Evolutionary conservation across 352 stramenopile genomes (phyloP).

Genomic region (Globisporangium spinosum): DNA sequence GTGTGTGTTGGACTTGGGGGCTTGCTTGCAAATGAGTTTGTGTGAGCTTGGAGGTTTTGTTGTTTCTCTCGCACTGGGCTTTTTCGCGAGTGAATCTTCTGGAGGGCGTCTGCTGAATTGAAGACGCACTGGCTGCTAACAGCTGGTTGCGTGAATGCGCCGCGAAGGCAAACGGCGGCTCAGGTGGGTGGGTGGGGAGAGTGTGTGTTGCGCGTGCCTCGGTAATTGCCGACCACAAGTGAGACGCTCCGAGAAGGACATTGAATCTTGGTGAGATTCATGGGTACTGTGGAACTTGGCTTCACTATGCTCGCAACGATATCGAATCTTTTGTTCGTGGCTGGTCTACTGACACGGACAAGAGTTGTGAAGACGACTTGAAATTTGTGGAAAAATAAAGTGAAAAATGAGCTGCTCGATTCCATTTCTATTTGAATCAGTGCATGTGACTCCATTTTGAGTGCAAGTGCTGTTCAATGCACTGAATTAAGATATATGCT

Average conservation of each 20-base stretch:
- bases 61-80: neutral
- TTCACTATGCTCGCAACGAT: neutral
- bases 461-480: neutral
- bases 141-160: neutral
- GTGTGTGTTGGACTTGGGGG: neutral
- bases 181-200: neutral
- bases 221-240: neutral
- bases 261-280: slow-evolving; percentile 4
- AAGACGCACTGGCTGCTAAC: neutral
- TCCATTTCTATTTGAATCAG: neutral
- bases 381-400: neutral
- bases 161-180: neutral
- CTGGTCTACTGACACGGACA: neutral
- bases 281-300: neutral
- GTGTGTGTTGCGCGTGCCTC: neutral
- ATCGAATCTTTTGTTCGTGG: neutral
- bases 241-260: slow-evolving; percentile 1
- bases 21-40: neutral
- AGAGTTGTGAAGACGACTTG: neutral
- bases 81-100: slow-evolving; percentile 5
- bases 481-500: neutral
- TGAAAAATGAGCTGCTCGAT: neutral
- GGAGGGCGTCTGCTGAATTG: neutral
- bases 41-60: neutral
- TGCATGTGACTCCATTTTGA: neutral